phyloP scores from a whole-genome alignment of 139 green algal species.

The Haematococcus lacustris region DNA sequence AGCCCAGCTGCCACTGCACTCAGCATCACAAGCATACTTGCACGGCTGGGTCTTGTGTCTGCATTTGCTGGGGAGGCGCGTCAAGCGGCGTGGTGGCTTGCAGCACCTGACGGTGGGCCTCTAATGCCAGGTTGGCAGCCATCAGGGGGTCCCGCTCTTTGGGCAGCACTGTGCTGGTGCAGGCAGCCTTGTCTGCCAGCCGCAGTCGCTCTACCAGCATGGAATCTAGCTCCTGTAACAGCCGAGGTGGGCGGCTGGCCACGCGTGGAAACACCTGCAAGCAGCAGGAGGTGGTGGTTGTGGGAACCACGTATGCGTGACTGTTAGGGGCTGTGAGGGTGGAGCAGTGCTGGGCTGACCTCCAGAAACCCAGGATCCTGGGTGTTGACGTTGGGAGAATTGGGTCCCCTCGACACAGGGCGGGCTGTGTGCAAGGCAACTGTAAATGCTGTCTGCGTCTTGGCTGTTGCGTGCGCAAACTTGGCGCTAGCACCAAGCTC shows the following conservation, averaged over 20 bases:
- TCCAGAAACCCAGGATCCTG: constrained; percentile 31
- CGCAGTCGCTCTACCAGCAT: constrained; percentile 31
- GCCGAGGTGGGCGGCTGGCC: constrained; percentile 23
- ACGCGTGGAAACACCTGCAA: constrained; percentile 33
- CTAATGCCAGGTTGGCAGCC: constrained; percentile 40
- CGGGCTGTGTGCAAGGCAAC: not conserved
- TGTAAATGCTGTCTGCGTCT: constrained; percentile 23
- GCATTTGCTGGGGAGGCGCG: no score
- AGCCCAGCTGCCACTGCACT: no score
- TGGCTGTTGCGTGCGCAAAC: constrained; percentile 32
- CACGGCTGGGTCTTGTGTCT: no score
- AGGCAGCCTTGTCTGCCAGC: constrained; percentile 22
- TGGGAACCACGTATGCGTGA: no score
- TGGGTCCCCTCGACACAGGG: not conserved
- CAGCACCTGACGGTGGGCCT: constrained; percentile 35
- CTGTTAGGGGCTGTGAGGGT: no score
- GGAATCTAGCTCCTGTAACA: constrained; percentile 42
- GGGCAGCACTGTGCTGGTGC: constrained; percentile 7
- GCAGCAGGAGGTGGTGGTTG: not conserved
- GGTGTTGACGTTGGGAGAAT: not conserved
- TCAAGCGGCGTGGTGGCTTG: no score
- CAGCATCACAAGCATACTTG: no score
- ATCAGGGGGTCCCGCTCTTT: constrained; percentile 31
- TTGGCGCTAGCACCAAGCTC: constrained; percentile 26
- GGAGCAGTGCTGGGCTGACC: constrained; percentile 2